Percentiles rank a stretch among this genome's conserved stretches.
phyloP scores from a whole-genome alignment of 202 grass and related monocot species.

The Bolboschoenoplectus hybrid region DNA sequence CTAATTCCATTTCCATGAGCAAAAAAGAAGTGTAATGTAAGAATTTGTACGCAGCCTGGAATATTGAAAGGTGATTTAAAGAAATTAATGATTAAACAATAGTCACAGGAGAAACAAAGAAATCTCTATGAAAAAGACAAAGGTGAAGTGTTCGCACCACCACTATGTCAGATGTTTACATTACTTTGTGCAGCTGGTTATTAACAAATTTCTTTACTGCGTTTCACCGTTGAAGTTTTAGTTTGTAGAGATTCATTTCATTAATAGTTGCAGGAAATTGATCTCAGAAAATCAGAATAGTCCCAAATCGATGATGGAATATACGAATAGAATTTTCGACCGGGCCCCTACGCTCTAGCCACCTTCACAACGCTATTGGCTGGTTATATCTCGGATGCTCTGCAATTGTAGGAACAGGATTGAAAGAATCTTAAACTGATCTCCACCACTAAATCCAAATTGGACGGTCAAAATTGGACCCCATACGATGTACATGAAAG shows the following conservation, averaged over 20 bases:
- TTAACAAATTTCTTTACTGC: not conserved
- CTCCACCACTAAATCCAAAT: not conserved
- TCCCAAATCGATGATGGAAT: not conserved
- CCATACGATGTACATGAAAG: not conserved
- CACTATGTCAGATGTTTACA: not conserved
- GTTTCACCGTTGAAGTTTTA: not conserved
- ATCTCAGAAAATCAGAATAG: not conserved
- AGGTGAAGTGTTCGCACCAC: not conserved
- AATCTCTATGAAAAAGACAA: slow-evolving; percentile 6
- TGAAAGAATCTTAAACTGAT: not conserved
- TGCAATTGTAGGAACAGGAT: not conserved
- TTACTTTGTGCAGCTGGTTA: not conserved
- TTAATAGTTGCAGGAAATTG: not conserved
- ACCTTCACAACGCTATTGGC: not conserved
- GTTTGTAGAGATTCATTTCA: not conserved
- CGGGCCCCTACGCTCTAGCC: not conserved
- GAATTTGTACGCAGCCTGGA: not conserved
- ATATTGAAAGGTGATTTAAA: not conserved
- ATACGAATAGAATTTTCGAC: slow-evolving; percentile 30
- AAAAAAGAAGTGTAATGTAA: not conserved
- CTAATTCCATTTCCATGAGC: not conserved
- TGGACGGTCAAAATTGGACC: not conserved
- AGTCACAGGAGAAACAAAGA: not conserved
- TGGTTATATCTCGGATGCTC: not conserved
- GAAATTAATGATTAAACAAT: not conserved